A percentile compares a stretch with the other conserved stretches of the same genome.
Conservation (phyloP, 306 rosid genomes). For the Prunus dulcis region DNA sequence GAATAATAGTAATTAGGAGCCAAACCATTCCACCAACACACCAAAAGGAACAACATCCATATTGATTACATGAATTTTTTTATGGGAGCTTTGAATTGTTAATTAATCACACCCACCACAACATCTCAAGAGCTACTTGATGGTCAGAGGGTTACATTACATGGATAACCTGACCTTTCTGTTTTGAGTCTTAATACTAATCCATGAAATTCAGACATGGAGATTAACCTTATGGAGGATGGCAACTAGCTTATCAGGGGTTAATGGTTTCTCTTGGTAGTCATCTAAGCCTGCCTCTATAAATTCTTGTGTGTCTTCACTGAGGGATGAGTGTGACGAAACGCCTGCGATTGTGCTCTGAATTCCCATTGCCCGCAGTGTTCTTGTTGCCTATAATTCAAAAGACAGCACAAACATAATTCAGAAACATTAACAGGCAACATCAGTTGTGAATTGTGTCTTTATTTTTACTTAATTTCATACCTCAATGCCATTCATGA, state of each 20-base stretch:
- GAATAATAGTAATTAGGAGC: not conserved
- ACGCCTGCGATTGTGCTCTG: conserved; percentile 67
- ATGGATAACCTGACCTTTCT: not conserved
- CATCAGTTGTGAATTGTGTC: not conserved
- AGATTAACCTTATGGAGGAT: conserved; percentile 40
- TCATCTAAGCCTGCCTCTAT: conserved; percentile 71
- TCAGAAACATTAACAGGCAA: not conserved
- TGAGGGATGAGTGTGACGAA: conserved; percentile 38
- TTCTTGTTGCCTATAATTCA: conserved; percentile 58
- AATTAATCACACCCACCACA: not conserved
- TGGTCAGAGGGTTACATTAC: conserved; percentile 1
- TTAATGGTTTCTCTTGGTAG: conserved; percentile 70
- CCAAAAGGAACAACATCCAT: not conserved
- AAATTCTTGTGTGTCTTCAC: conserved; percentile 39
- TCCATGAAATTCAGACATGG: not conserved
- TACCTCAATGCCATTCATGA: conserved; percentile 86
- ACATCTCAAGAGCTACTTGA: not conserved
- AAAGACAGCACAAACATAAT: not conserved
- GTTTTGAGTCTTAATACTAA: not conserved
- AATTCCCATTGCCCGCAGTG: conserved; percentile 66
- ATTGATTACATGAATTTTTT: not conserved
- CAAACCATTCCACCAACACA: not conserved
- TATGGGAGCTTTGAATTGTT: not conserved
- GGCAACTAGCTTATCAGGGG: conserved; percentile 39
- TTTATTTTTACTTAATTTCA: not conserved